A percentile compares a stretch with the other conserved stretches of the same genome.
Evolutionary conservation across 345 rosid species (phyloP).

Genomic region (Erucastrum elatum): DNA sequence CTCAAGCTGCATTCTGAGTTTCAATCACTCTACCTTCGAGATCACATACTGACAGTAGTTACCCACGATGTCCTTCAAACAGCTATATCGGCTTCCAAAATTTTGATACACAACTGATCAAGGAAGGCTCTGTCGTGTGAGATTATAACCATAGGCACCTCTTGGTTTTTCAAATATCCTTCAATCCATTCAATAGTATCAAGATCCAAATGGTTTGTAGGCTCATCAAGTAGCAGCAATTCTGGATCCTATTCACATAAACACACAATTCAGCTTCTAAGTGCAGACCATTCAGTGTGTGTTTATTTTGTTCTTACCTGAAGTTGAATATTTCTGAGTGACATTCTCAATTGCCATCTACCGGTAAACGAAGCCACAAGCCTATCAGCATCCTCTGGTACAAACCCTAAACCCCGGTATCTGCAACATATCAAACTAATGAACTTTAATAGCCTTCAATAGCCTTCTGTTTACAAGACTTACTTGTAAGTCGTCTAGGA

Average conservation of each 20-base stretch:
- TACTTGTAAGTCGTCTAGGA: too few species aligned
- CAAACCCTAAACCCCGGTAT: conserved; percentile 83
- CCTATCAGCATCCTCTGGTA: conserved; percentile 69
- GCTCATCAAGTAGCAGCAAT: too few species aligned
- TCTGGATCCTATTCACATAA: too few species aligned
- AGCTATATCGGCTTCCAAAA: conserved; percentile 74
- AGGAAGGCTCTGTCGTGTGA: conserved; percentile 95
- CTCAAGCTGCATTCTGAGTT: conserved; percentile 28
- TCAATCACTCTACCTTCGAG: too few species aligned
- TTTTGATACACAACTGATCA: conserved; percentile 90
- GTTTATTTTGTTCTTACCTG: conserved; percentile 49
- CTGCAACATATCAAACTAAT: too few species aligned
- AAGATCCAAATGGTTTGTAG: conserved; percentile 19
- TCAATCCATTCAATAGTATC: conserved; percentile 36
- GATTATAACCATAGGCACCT: conserved; percentile 87
- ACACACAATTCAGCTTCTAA: too few species aligned
- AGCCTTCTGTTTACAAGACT: too few species aligned
- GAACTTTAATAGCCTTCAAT: too few species aligned
- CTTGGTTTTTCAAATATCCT: conserved; percentile 37
- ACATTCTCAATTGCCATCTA: conserved; percentile 98
- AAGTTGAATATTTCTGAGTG: conserved; percentile 86
- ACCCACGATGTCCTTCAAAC: too few species aligned
- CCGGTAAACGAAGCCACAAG: conserved; percentile 87
- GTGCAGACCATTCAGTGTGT: too few species aligned
- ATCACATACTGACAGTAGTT: too few species aligned